Base-by-base conservation (phyloP, 352 stramenopile genomes). In the Phytophthora palmivora region DNA sequence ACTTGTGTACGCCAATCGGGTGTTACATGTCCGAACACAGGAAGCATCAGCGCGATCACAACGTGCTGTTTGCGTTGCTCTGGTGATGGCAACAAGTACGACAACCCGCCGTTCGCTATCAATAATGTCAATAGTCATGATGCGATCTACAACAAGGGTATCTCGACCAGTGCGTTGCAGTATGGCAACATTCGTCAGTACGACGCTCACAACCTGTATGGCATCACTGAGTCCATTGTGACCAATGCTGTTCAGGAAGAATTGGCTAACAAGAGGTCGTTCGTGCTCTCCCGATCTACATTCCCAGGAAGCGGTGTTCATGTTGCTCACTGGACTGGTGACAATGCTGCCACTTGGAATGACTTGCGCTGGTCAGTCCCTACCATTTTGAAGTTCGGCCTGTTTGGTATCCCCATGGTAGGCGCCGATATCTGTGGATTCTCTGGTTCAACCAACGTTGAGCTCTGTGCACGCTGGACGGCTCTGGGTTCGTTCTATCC, bases 361-460 rank as follows among this genome's bases (percentile, higher is more conserved):
- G 87, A 96, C 60, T 50, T 96, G 14, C 72, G 76, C 18, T 87
- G 76, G 66, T 91, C 75, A 34, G 74, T 96, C 30, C 67, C 78
- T 19, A 75, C 78, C 5, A 84, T 94, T 36, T 62, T 92, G 4
- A 83, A 89, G 42, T 89, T 94, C 18, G 82, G 82, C 12, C 38
- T 96, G 5, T 94, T 89, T 41, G 82, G 84, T 8, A 87, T 96
- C 53, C 83, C 85, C 8, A 94, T 96, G 84, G 77, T 93, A 3
- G 87, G 87, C 12, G 75, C 87, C 2, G 87, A 96, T 32, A 91
- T 92, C 19, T 93, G 82, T 24, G 84, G 84, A 9, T 94, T 95
- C 59, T 68, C 50, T 0, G 69, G 70, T 16, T 46, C 72, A n/a
- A 84, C 87, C 5, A 86, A 65, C 26, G 74, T 75, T 36, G 84